Percentiles rank a stretch among this genome's conserved stretches.
phyloP scores from a whole-genome alignment of 257 asterid species.

The Jasminum sambac region DNA sequence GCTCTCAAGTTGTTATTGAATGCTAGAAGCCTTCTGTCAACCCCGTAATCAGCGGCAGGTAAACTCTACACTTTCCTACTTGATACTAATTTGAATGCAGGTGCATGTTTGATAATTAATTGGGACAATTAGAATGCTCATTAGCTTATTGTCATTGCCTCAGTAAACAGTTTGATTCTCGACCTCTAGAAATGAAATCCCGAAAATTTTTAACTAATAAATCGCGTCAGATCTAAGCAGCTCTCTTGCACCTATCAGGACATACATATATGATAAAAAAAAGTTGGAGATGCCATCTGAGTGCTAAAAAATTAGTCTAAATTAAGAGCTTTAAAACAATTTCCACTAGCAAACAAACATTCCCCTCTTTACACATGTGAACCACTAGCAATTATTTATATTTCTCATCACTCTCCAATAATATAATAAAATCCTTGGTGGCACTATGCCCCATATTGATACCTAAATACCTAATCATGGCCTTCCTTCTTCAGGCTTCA shows the following conservation, averaged over 20 bases:
- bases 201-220: background rate
- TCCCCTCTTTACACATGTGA: conserved; percentile 38
- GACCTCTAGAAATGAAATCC: background rate
- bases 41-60: conserved; percentile 9
- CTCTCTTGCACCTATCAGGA: background rate
- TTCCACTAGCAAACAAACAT: conserved; percentile 34
- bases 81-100: background rate
- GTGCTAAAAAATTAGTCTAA: conserved; percentile 23
- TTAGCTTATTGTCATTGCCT: background rate
- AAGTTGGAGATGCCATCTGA: conserved; percentile 2
- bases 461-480: conserved; percentile 18
- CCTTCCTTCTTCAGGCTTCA: conserved; percentile 21
- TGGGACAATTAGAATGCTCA: background rate
- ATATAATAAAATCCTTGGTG: conserved; percentile 26
- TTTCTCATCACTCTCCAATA: conserved; percentile 35
- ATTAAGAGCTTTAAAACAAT: conserved; percentile 20
- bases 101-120: background rate
- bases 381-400: conserved; percentile 36
- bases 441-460: conserved; percentile 46
- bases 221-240: background rate
- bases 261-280: background rate
- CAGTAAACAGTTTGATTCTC: background rate
- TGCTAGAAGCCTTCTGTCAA: background rate
- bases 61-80: background rate
- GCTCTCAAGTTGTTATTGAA: background rate